Conservation (phyloP, 2,329 filamentous ascomycete species). For the Rhinocladiella similis region DNA sequence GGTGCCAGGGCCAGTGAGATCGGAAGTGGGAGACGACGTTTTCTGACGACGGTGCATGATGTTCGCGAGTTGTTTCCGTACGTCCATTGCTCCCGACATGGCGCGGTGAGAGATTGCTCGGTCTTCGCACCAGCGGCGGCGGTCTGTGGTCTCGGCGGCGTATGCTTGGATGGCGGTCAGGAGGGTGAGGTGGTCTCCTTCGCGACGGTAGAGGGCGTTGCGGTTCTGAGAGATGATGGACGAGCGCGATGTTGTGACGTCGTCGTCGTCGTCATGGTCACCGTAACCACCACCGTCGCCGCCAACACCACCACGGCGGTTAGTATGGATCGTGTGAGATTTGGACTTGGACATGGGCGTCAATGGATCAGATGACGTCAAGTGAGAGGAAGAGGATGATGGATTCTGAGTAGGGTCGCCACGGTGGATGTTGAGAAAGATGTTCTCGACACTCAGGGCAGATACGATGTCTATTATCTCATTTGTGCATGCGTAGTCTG, state of each 20-base stretch:
- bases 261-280: slow-evolving; percentile 10
- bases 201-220: slow-evolving; percentile 57
- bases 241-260: slow-evolving; percentile 7
- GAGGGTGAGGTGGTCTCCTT: slow-evolving; percentile 65
- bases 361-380: neutral
- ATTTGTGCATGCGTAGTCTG: slow-evolving; percentile 69
- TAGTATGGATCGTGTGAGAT: neutral
- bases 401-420: neutral
- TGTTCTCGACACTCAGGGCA: slow-evolving; percentile 63
- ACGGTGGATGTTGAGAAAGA: slow-evolving; percentile 57
- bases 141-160: slow-evolving; percentile 57
- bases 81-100: slow-evolving; percentile 64
- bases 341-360: neutral
- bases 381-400: neutral
- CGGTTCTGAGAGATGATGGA: slow-evolving; percentile 54
- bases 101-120: slow-evolving; percentile 63
- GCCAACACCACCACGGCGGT: too few species aligned
- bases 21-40: neutral
- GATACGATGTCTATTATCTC: slow-evolving; percentile 84
- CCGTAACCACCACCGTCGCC: too few species aligned
- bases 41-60: slow-evolving; percentile 20
- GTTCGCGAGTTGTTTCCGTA: slow-evolving; percentile 28
- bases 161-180: slow-evolving; percentile 62
- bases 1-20: too few species aligned
- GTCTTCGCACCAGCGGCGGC: slow-evolving; percentile 60